These are phyloP conservation scores for Paecilomyces niveus DNA, from an alignment of 2,329 filamentous ascomycete genomes.

Conservation along the genomic window DNA sequence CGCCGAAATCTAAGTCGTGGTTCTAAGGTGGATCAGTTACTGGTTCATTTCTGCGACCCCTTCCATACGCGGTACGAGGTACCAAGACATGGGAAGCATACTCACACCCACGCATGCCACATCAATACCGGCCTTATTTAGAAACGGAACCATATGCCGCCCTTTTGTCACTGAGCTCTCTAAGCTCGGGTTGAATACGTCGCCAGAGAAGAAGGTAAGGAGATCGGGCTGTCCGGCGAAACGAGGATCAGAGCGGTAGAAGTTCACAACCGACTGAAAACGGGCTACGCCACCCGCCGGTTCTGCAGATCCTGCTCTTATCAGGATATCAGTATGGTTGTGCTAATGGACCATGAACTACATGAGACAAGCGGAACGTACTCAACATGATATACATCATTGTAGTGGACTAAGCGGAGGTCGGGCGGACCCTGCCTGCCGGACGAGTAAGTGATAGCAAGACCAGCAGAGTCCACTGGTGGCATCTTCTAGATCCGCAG, in stretches of 20 bases:
- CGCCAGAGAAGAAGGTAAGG: slow-evolving; percentile 80
- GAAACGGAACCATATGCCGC: slow-evolving; percentile 77
- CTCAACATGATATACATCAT: slow-evolving; percentile 91
- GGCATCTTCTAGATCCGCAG: neutral
- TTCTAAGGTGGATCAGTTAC: slow-evolving; percentile 50
- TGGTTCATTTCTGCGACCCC: neutral
- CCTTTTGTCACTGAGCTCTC: slow-evolving; percentile 88
- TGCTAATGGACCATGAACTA: neutral
- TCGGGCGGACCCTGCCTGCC: slow-evolving; percentile 51
- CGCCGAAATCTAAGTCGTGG: slow-evolving; percentile 88
- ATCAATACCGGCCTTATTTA: slow-evolving; percentile 71
- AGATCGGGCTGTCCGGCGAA: slow-evolving; percentile 59
- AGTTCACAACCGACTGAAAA: slow-evolving; percentile 70
- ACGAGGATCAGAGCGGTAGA: slow-evolving; percentile 59
- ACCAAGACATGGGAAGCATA: slow-evolving; percentile 12
- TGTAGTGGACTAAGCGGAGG: slow-evolving; percentile 80
- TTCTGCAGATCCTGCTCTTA: slow-evolving; percentile 60
- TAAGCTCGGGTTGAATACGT: slow-evolving; percentile 85
- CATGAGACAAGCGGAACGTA: slow-evolving; percentile 14
- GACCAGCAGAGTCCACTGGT: slow-evolving; percentile 22
- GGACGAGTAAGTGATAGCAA: slow-evolving; percentile 37
- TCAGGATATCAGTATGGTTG: slow-evolving; percentile 8
- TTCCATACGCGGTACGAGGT: neutral
- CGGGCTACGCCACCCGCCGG: slow-evolving; percentile 75
- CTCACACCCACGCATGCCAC: slow-evolving; percentile 75